Conservation (phyloP, 2,329 filamentous ascomycete species). For the Ascochyta koolunga region DNA sequence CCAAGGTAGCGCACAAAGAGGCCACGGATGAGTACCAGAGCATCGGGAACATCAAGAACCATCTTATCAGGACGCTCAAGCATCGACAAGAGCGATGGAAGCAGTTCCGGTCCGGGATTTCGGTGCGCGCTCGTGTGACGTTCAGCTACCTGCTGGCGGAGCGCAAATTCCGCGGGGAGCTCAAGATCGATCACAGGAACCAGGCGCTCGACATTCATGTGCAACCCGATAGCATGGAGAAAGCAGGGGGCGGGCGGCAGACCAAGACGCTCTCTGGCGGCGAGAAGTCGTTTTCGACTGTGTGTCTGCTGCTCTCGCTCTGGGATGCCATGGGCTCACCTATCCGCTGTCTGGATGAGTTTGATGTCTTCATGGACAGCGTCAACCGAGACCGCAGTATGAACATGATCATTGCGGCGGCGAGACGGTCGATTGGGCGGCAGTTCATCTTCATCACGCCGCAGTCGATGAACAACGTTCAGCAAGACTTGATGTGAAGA, state of each 20-base stretch:
- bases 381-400: conserved; percentile 94
- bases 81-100: conserved; percentile 78
- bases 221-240: conserved; percentile 72
- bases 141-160: conserved; percentile 91
- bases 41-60: conserved; percentile 28
- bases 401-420: conserved; percentile 88
- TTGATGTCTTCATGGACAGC: conserved; percentile 99
- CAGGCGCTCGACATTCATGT: conserved; percentile 78
- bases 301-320: conserved; percentile 87
- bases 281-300: conserved; percentile 97
- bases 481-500: conserved; percentile 70
- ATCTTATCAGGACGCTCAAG: conserved; percentile 65
- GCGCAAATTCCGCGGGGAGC: conserved; percentile 82
- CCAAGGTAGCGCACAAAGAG: conserved; percentile 33
- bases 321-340: conserved; percentile 99
- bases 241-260: conserved; percentile 73
- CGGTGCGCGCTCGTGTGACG: conserved; percentile 80
- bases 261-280: conserved; percentile 94
- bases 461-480: conserved; percentile 69
- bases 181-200: conserved; percentile 77
- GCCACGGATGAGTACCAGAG: conserved; percentile 27
- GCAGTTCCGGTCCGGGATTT: conserved; percentile 82
- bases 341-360: conserved; percentile 93
- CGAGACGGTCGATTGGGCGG: conserved; percentile 82
- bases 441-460: conserved; percentile 98